A percentile compares a stretch with the other conserved stretches of the same genome.
Conservation (phyloP, 306 rosid genomes). For the Neltuma alba region DNA sequence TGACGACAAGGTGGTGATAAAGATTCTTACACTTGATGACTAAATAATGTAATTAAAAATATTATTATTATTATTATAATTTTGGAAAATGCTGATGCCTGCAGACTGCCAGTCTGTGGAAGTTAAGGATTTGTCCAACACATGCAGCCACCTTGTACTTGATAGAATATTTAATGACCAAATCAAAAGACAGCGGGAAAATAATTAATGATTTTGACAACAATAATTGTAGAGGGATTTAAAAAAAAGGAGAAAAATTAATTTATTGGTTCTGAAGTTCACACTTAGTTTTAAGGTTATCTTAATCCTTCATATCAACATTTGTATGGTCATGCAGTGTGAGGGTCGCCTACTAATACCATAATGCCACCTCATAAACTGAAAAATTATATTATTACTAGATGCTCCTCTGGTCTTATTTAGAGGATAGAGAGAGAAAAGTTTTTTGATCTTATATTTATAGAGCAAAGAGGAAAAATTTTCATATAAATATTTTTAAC, state of each 20-base stretch:
- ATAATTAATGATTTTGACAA: conserved; percentile 15
- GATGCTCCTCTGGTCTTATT: too few species aligned
- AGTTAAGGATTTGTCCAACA: conserved; percentile 12
- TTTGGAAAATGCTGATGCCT: background rate
- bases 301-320: too few species aligned
- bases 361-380: background rate
- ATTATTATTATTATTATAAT: too few species aligned
- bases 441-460: too few species aligned
- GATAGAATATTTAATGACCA: conserved; percentile 7
- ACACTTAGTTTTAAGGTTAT: background rate
- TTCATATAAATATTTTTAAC: too few species aligned
- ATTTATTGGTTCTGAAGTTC: background rate
- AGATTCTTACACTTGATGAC: background rate
- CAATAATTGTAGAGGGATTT: conserved; percentile 37
- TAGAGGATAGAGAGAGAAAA: too few species aligned
- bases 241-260: background rate
- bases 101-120: conserved; percentile 5
- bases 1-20: background rate
- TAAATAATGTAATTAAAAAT: background rate
- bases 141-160: conserved; percentile 22
- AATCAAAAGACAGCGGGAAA: background rate
- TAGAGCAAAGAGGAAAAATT: too few species aligned
- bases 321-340: background rate
- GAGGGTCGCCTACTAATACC: background rate
- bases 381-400: background rate